Base-by-base conservation (phyloP, 768 basidiomycete species). In the Lyophyllum semitale region DNA sequence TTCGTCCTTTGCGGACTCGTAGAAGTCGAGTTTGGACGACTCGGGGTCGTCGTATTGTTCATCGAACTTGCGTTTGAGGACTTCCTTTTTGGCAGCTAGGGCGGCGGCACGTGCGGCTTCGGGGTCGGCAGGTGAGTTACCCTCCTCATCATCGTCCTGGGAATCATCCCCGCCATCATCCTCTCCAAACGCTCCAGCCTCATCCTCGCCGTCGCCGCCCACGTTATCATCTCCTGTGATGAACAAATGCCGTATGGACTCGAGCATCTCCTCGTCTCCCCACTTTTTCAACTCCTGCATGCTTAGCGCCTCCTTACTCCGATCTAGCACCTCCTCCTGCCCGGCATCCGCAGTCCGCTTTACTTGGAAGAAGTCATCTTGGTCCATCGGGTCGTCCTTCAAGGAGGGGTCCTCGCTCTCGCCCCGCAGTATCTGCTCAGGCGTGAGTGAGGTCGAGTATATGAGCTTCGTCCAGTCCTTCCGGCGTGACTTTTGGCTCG, bases 31-130 rank as follows among this genome's bases (percentile, higher is more conserved):
- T 63, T 91, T 89, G 53, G 85, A 73, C 51, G 81, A 78, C 41
- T 91, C 88, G 2, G 91, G 89, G 60, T 95, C 93, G 68, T 97
- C 94, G 70, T 98, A 98, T 71, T 96, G 90, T 63, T 93, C 92
- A 71, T 99, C 93, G 67, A 99, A 99, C 70, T 96, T 95, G 60
- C 87, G 85, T 72, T 97, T 97, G 55, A 98, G 81, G 2, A 81
- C 84, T 62, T 91, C 93, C 74, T 98, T 98, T 75, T 96, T 98
- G 27, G 82, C 80, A 8, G 89, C 84, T 32, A 98, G 84, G 1
- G 81, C 77, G 27, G 76, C 75, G 25, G 78, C 79, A 27, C 75
- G 74, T 12, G 75, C 62, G 0, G 74, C 66, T 54, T 79, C 73
- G 15, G 72, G 68, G 44, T 68, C 62, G 18, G 50, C 52, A 2